Conservation (phyloP, 768 basidiomycete genomes). For the Hysterangium stoloniferum region DNA sequence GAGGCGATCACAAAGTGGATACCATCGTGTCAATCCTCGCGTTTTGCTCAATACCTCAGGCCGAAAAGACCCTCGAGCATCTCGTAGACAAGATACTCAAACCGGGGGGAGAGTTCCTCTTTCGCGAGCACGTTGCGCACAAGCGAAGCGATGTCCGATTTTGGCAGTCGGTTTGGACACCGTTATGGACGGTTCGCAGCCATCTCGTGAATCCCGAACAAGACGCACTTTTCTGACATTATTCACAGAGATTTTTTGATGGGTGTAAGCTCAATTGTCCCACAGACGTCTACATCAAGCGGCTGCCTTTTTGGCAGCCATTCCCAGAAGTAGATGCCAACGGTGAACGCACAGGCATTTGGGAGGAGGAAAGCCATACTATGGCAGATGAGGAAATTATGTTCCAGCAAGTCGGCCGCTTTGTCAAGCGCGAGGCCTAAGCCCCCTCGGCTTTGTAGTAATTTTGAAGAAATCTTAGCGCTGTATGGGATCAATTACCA, state of each 20-base stretch:
- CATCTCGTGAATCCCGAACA: background rate
- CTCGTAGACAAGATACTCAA: slow-evolving; percentile 48
- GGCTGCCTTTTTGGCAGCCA: background rate
- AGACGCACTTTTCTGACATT: background rate
- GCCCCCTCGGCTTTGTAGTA: no score
- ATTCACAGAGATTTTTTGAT: background rate
- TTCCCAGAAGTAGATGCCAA: slow-evolving; percentile 19
- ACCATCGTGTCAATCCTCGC: slow-evolving; percentile 61
- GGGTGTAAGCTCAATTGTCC: background rate
- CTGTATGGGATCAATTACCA: no score
- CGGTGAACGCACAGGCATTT: slow-evolving; percentile 24
- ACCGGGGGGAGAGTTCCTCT: slow-evolving; percentile 56
- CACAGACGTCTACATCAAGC: background rate
- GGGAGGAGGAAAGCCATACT: slow-evolving; percentile 44
- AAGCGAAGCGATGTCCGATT: slow-evolving; percentile 44
- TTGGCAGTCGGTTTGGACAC: slow-evolving; percentile 73
- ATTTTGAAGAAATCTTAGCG: no score
- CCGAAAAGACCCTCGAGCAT: slow-evolving; percentile 36
- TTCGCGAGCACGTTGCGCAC: slow-evolving; percentile 64
- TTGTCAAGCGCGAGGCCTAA: no score
- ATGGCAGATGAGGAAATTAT: slow-evolving; percentile 43
- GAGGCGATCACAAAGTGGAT: slow-evolving; percentile 36
- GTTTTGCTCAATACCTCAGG: slow-evolving; percentile 55
- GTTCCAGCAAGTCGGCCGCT: slow-evolving; percentile 51
- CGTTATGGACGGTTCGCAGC: slow-evolving; percentile 44